Base-by-base conservation (phyloP, 2,329 filamentous ascomycete species). In the Cercospora brassicicola region DNA sequence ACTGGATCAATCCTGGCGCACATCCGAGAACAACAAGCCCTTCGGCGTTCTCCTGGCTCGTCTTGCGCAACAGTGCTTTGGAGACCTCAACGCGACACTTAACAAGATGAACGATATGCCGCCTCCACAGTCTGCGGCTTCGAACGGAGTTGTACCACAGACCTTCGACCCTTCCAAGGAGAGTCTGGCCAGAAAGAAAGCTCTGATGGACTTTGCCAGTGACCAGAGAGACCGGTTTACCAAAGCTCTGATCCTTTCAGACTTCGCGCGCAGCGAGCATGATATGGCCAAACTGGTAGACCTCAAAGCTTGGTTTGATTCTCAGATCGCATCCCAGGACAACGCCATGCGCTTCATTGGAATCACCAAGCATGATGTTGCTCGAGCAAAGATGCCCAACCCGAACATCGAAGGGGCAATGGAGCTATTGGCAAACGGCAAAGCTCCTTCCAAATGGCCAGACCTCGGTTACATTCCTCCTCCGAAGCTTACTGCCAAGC, bases 401-500 rank as follows among this genome's bases (percentile, higher is more conserved):
- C 95, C 95, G 1, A 96, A 99, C 81, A 84, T 99, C 62, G 91
- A 91, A 78, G 97, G 93, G 20, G 94, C 95, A 7, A 83, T 97
- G 55, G 90, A 97, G 74, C 86, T 97, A 28, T 82, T 99, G 64
- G 90, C 92, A 5, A 93, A 89, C 8, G 93, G 92, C 51, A 89
- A 88, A 73, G 90, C 90, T 26, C 30, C 53, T 13, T 85, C 88
- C 3, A 92, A 90, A 85, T 89, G 96, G 83, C 90, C 94, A 63
- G 90, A 95, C 78, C 85, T 95, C 72, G 88, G 88, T 63, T 98
- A 95, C 75, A 88, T 96, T 66, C 87, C 90, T 23, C 89, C 90
- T 2, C 89, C 90, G 51, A 85, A 87, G 0, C 82, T 98, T 67
- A 90, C 89, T 9, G 82, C 90, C 0, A 87, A 89, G 73, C 88